Base-by-base conservation (phyloP, 176 grass and related monocot species). In the Juncus effusus region DNA sequence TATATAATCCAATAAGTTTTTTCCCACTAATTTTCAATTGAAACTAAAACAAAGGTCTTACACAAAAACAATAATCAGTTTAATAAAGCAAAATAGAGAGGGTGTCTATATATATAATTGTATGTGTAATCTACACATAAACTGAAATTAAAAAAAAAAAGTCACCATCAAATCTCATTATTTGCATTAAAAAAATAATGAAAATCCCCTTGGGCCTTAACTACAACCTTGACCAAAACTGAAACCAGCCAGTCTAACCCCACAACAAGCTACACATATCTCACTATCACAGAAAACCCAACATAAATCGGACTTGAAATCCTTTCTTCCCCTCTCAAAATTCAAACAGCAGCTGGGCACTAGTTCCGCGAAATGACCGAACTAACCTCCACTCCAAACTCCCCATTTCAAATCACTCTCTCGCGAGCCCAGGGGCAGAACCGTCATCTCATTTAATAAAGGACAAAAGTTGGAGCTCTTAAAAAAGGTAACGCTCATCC, bases 381-480 rank as follows among this genome's bases (percentile, higher is more conserved):
- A 63, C 4, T 40, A 69, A 3, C 65, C 42, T 54, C 49, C 8
- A 15, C 37, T 7, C 2, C 49, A 14, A 45, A 11, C 9, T 9
- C 28, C 12, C 13, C 3, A 10, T 12, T 68, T 13, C 19, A 7
- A 4, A 40, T 69, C 50, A 14, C 44, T 47, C 44, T 6, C 44
- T 47, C 9, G 19, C 49, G 12, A 15, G 50, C 65, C 65, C 49
- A 59, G 44, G 70, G 70, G 55, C 36, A 60, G 60, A 61, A 1
- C 3, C 9, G 72, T 66, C 51, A 28, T 63, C 69, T 60, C 60
- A 58, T 39, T 38, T 38, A 39, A 6, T 37, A 54, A 76, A 76
- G 81, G 70, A 70, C 62, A 69, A 11, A 60, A 16, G 67, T 76
- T 75, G 77, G 69, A 84, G 41, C 15, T 75, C 69, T 70, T 70